These are phyloP conservation scores for Malassezia yamatoensis DNA, from an alignment of 1,284 basidiomycete species.

Conservation along the genomic window DNA sequence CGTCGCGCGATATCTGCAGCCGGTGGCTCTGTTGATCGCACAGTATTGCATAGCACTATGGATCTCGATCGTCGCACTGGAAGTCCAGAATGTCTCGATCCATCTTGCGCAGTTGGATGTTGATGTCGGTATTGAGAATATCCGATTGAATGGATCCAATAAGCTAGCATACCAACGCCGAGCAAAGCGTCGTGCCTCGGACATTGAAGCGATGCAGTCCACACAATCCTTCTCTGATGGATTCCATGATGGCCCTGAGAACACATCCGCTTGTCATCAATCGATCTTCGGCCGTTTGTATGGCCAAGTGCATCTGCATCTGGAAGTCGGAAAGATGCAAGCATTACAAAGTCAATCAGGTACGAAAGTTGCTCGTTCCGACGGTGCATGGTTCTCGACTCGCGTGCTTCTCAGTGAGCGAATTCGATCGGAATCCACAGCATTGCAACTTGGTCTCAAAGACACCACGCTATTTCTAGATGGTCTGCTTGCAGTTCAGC, in stretches of 20 bases:
- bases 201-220: slow-evolving; percentile 13
- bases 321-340: slow-evolving; percentile 1
- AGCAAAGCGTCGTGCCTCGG: slow-evolving; percentile 12
- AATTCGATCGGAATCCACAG: neutral
- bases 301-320: neutral
- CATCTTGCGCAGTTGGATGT: slow-evolving; percentile 26
- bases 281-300: neutral
- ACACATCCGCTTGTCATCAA: neutral
- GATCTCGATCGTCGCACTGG: slow-evolving; percentile 27
- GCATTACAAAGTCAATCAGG: neutral
- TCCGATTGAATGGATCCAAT: neutral
- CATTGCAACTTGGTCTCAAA: neutral
- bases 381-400: neutral
- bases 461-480: neutral
- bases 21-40: neutral
- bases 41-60: neutral
- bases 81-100: slow-evolving; percentile 30
- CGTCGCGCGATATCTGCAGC: neutral
- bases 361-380: neutral
- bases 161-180: slow-evolving; percentile 21
- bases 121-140: slow-evolving; percentile 3
- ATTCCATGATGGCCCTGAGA: neutral
- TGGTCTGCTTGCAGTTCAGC: neutral
- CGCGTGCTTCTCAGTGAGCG: neutral
- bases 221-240: slow-evolving; percentile 6